Base-by-base conservation (phyloP, 2,329 filamentous ascomycete genomes). In the Colletotrichum sp. region DNA sequence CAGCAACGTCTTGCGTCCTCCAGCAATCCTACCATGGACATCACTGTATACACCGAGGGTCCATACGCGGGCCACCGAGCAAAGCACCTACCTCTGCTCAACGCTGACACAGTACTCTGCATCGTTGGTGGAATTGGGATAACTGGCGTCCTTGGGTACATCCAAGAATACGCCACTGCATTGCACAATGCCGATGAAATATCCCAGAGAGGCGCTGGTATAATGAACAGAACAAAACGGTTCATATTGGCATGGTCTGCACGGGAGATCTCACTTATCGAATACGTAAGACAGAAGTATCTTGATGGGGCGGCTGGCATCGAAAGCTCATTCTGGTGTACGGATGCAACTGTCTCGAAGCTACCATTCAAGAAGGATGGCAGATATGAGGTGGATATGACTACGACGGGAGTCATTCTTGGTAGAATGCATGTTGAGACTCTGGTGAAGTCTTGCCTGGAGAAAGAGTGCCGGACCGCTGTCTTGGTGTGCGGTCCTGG, bases 91-190 rank as follows among this genome's bases (percentile, higher is more conserved):
- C 36, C 70, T 18, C 63, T 72, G 7, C 30, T 44, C 6, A 18
- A 24, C 5, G 63, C 63, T 66, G 84, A 86, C 72, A 79, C 76
- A 4, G 49, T 83, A 3, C n/a, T 85, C 1, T 81, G 79, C 57
- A 80, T 85, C 12, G 82, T 82, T 1, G 83, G 84, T 15, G 83
- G 83, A 7, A 82, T 84, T 1, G 82, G 82, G 21, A 79, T 85
- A 13, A 83, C 81, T 4, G 81, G 81, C 8, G 77, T 83, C 16
- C 73, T 85, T 16, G 81, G 83, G 3, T 72, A 80, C 18, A 78
- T 83, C 6, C 77, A 77, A 4, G 59, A 59, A 7, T 75, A 73
- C 15, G 55, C 63, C 5, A 49, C 13, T 26, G 34, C 28, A 0
- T 30, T 24, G 65, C 24, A 21, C 6, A 8, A 32, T 16, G 76